Percentiles rank a stretch among this genome's conserved stretches.
These are phyloP conservation scores for Pogostemon cablin DNA, from an alignment of 257 asterid genomes.

Conservation along the genomic window DNA sequence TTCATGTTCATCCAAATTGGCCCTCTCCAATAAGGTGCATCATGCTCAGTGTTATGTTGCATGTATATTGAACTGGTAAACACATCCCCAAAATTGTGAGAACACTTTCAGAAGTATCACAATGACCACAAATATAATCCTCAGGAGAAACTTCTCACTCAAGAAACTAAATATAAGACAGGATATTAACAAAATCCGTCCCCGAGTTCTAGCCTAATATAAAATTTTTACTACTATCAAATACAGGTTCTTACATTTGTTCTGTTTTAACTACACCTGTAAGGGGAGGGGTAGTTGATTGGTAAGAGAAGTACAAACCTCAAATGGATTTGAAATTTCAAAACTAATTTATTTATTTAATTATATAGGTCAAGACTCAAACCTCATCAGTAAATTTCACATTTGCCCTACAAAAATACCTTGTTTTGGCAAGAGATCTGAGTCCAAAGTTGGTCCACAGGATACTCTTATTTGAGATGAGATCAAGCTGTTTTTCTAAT, in stretches of 20 bases:
- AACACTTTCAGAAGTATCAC: not conserved
- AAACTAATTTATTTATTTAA: too few relatives aligned
- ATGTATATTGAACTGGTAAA: constrained; percentile 76
- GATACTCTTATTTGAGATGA: constrained; percentile 75
- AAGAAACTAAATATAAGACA: not conserved
- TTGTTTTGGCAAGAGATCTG: constrained; percentile 87
- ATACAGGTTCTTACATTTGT: not conserved
- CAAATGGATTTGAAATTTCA: too few relatives aligned
- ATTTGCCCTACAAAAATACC: constrained; percentile 43
- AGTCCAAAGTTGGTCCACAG: constrained; percentile 92
- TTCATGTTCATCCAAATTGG: constrained; percentile 99
- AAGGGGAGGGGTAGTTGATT: too few relatives aligned
- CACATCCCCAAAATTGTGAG: constrained; percentile 21
- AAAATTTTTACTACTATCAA: not conserved
- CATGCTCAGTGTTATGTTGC: constrained; percentile 96
- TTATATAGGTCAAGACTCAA: too few relatives aligned
- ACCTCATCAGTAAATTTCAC: too few relatives aligned
- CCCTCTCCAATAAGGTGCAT: constrained; percentile 99
- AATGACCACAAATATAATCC: not conserved
- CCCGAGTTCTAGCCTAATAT: not conserved
- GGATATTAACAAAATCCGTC: not conserved
- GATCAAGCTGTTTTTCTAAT: constrained; percentile 82
- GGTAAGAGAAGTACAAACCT: too few relatives aligned
- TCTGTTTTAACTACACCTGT: not conserved
- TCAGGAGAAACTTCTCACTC: constrained; percentile 1